Conservation (phyloP, 257 asterid genomes). For the Striga asiatica region DNA sequence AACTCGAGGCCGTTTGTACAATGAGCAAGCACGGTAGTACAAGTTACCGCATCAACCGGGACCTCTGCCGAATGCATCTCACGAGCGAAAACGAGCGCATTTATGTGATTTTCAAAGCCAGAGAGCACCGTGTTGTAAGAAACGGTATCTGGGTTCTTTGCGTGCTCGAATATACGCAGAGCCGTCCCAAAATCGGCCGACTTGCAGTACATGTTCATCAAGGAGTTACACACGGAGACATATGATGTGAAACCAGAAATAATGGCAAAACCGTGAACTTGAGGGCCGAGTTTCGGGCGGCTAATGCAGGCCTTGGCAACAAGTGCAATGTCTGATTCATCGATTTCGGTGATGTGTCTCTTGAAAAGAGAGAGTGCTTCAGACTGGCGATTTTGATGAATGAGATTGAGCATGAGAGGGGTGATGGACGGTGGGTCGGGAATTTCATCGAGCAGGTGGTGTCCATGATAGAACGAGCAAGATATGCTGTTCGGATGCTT, state of each 20-base stretch:
- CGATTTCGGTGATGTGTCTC: conserved; percentile 40
- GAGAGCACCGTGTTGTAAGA: conserved; percentile 73
- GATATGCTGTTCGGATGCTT: not conserved
- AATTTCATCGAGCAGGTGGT: conserved; percentile 47
- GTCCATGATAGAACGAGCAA: conserved; percentile 27
- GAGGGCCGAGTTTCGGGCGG: conserved; percentile 36
- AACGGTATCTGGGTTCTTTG: conserved; percentile 61
- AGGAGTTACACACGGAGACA: conserved; percentile 59
- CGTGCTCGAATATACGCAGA: conserved; percentile 29
- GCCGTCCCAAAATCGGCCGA: conserved; percentile 38
- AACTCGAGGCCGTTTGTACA: conserved; percentile 47
- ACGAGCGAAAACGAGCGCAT: conserved; percentile 48
- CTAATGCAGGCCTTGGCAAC: conserved; percentile 66
- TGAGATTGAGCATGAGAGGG: conserved; percentile 43
- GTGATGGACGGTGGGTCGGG: conserved; percentile 30
- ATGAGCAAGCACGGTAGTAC: conserved; percentile 51
- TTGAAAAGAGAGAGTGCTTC: conserved; percentile 54
- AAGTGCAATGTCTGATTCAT: conserved; percentile 55
- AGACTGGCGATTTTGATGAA: conserved; percentile 30
- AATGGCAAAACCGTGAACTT: conserved; percentile 56
- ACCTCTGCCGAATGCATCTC: conserved; percentile 47
- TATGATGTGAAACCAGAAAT: conserved; percentile 29
- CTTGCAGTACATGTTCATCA: conserved; percentile 75
- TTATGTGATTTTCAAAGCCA: conserved; percentile 46
- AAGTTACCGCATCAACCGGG: conserved; percentile 59